Percentiles rank a stretch among this genome's conserved stretches.
These are phyloP conservation scores for Laburnicola sp. DNA, from an alignment of 2,329 filamentous ascomycete genomes.

Conservation along the genomic window DNA sequence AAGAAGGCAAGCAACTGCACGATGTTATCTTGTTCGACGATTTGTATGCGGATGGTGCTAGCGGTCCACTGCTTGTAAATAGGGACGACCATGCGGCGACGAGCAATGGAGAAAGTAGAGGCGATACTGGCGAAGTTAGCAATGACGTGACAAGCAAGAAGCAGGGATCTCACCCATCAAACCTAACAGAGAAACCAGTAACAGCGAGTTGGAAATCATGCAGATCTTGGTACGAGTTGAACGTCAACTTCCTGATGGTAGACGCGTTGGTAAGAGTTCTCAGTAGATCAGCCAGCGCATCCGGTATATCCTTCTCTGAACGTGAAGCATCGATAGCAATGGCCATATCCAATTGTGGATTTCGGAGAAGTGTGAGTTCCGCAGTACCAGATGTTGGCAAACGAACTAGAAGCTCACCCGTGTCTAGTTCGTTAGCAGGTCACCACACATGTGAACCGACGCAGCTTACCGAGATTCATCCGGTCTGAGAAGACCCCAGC, in stretches of 20 bases:
- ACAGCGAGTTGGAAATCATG: slow-evolving; percentile 78
- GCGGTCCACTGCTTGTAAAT: slow-evolving; percentile 96
- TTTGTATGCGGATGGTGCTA: slow-evolving; percentile 74
- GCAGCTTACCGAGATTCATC: slow-evolving; percentile 67
- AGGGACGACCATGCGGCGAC: slow-evolving; percentile 84
- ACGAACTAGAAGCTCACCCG: slow-evolving; percentile 52
- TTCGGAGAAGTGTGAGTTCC: slow-evolving; percentile 55
- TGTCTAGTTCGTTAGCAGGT: slow-evolving; percentile 29
- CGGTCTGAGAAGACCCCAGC: slow-evolving; percentile 80
- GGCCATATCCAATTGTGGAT: slow-evolving; percentile 76
- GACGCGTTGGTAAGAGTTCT: slow-evolving; percentile 59
- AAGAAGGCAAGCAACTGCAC: slow-evolving; percentile 84
- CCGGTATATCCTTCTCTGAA: slow-evolving; percentile 51
- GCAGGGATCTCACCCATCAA: slow-evolving; percentile 37
- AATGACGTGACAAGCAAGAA: neutral
- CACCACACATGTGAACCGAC: neutral
- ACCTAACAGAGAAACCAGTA: slow-evolving; percentile 73
- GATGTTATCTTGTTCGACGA: slow-evolving; percentile 74
- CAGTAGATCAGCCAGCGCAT: slow-evolving; percentile 66
- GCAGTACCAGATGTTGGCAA: slow-evolving; percentile 46
- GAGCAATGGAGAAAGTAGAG: slow-evolving; percentile 75
- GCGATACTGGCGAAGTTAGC: slow-evolving; percentile 55
- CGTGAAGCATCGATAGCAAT: slow-evolving; percentile 63
- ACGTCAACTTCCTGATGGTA: slow-evolving; percentile 69
- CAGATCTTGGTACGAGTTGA: slow-evolving; percentile 57